These are phyloP conservation scores for Kodamaea sp. DNA, from an alignment of 1,139 yeast genomes.

Conservation along the genomic window DNA sequence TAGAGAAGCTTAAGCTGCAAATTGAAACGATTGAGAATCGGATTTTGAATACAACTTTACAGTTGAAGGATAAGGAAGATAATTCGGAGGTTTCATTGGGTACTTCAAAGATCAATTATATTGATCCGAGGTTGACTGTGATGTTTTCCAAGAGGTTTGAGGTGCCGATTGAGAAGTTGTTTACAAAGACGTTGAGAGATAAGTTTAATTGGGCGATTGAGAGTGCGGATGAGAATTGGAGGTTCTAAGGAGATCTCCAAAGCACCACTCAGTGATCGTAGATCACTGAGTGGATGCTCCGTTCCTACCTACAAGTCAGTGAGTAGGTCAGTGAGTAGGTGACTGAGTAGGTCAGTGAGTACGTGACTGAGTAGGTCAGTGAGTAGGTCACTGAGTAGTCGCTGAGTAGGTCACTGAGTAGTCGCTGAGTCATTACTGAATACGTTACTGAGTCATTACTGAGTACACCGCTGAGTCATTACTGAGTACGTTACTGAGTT, in stretches of 20 bases:
- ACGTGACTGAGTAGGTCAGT: no score
- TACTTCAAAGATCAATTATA: constrained; percentile 90
- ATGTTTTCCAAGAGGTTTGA: constrained; percentile 81
- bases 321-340: no score
- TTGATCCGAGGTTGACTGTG: constrained; percentile 90
- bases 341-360: no score
- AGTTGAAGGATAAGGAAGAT: constrained; percentile 87
- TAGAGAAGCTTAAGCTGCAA: constrained; percentile 74
- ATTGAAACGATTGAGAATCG: constrained; percentile 70
- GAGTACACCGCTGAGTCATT: no score
- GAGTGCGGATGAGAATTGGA: constrained; percentile 85
- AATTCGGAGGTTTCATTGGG: constrained; percentile 92
- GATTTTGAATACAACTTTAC: constrained; percentile 64
- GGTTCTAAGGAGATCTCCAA: constrained; percentile 52
- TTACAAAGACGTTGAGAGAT: constrained; percentile 86
- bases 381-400: no score
- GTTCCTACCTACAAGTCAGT: no score
- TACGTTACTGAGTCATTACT: no score
- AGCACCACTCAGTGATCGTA: no score
- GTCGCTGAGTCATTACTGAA: no score
- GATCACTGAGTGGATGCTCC: no score
- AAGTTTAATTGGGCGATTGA: constrained; percentile 96
- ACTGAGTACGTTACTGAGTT: no score
- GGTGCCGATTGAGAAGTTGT: constrained; percentile 90
- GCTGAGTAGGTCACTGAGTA: no score